phyloP scores from a whole-genome alignment of 2,329 filamentous ascomycete genomes.

The Colletotrichum sp. region DNA sequence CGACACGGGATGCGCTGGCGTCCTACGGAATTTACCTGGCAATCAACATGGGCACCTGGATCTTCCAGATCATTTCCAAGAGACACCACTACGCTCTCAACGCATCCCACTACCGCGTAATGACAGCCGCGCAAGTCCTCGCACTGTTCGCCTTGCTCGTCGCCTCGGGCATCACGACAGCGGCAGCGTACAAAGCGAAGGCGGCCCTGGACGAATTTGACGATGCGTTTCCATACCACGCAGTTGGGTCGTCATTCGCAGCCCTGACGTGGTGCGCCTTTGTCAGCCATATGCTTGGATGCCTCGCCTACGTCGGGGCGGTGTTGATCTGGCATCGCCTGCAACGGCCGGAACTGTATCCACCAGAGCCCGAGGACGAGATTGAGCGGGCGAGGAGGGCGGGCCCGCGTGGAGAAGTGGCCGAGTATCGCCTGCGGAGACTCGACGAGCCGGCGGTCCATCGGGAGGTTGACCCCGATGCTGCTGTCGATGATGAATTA shows the following conservation, averaged over 20 bases:
- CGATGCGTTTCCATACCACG: background rate
- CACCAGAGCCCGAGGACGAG: background rate
- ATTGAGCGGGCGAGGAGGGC: background rate
- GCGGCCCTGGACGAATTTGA: background rate
- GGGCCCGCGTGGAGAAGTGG: background rate
- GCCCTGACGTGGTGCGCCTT: constrained; percentile 3
- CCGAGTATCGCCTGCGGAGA: background rate
- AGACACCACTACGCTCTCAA: background rate
- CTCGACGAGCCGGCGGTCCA: background rate
- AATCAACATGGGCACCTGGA: background rate
- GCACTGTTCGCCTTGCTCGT: background rate
- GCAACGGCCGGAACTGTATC: background rate
- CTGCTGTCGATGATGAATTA: background rate
- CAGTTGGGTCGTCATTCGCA: background rate
- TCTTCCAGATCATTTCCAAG: background rate
- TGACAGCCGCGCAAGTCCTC: background rate
- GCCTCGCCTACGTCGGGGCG: background rate
- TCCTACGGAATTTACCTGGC: background rate
- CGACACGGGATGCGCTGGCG: background rate
- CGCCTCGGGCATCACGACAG: background rate
- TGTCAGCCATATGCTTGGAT: background rate
- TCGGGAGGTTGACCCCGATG: background rate
- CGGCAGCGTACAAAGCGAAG: background rate
- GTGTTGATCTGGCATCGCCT: background rate
- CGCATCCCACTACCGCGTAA: background rate